Conservation (phyloP, 2,329 filamentous ascomycete species). For the Sarocladium brachiariae region DNA sequence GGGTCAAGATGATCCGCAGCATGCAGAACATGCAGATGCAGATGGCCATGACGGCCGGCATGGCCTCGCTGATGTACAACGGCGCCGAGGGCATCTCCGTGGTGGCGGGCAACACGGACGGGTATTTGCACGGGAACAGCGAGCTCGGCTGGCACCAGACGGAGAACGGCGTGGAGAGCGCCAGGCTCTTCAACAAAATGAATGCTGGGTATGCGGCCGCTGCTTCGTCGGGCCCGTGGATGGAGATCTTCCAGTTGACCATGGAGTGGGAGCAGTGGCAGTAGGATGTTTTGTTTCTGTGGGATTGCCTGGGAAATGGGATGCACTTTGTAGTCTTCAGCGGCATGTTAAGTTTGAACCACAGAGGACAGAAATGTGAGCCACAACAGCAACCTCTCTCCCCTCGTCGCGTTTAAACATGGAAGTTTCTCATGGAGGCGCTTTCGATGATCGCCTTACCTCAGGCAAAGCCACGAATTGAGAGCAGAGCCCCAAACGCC, state of each 20-base stretch:
- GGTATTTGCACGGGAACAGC: conserved; percentile 26
- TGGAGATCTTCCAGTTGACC: background rate
- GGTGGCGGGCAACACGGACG: conserved; percentile 22
- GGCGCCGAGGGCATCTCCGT: conserved; percentile 23
- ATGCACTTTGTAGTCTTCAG: no score
- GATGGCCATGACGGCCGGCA: conserved; percentile 27
- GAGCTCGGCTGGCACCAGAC: conserved; percentile 29
- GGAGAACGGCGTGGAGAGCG: conserved; percentile 24
- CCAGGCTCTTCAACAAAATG: conserved; percentile 27
- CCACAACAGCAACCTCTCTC: no score
- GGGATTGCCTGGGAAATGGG: no score
- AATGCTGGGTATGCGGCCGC: conserved; percentile 19
- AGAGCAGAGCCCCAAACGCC: no score
- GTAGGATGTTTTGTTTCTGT: background rate
- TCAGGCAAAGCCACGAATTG: no score
- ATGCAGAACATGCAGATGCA: conserved; percentile 25
- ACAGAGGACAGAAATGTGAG: no score
- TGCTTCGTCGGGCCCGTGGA: background rate
- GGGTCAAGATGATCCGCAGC: conserved; percentile 20
- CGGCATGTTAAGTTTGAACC: no score
- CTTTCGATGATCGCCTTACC: no score
- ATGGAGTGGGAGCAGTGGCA: background rate
- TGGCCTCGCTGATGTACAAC: conserved; percentile 26
- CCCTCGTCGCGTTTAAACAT: no score
- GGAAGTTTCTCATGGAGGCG: no score